Evolutionary conservation across 1,284 basidiomycete species (phyloP).

Genomic region (Fistulina hepatica): DNA sequence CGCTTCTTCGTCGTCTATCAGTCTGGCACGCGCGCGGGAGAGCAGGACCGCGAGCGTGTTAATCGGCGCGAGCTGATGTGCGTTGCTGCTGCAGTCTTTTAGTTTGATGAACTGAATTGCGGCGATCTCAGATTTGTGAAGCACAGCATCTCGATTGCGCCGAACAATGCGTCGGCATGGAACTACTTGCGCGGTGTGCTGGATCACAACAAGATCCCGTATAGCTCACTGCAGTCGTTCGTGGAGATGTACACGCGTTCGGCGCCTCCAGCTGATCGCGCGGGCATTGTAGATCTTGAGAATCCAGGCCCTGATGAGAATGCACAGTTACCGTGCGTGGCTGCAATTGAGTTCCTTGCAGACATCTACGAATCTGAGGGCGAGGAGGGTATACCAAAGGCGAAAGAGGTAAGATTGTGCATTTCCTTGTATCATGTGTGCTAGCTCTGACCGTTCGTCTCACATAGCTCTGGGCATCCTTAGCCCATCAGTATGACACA

Average conservation of each 20-base stretch:
- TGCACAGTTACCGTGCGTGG: slow-evolving; percentile 63
- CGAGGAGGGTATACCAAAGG: slow-evolving; percentile 34
- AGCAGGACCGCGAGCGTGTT: slow-evolving; percentile 46
- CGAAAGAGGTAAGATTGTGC: slow-evolving; percentile 35
- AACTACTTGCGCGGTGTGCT: slow-evolving; percentile 83
- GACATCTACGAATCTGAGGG: slow-evolving; percentile 61
- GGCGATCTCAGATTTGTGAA: slow-evolving; percentile 41
- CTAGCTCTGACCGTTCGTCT: too few relatives aligned
- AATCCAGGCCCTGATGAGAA: slow-evolving; percentile 56
- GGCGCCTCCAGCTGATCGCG: slow-evolving; percentile 21
- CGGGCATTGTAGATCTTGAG: slow-evolving; percentile 57
- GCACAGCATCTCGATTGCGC: slow-evolving; percentile 72
- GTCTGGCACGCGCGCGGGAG: slow-evolving; percentile 46
- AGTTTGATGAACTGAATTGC: neutral
- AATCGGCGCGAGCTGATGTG: slow-evolving; percentile 63
- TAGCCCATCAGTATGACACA: too few relatives aligned
- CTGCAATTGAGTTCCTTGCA: slow-evolving; percentile 80
- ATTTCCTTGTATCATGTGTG: too few relatives aligned
- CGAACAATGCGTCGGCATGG: slow-evolving; percentile 90
- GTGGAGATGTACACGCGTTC: slow-evolving; percentile 51
- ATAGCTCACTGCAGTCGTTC: slow-evolving; percentile 45
- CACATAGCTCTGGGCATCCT: too few relatives aligned
- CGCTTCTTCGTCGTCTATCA: slow-evolving; percentile 88
- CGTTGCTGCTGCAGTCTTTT: slow-evolving; percentile 22
- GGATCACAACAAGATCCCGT: slow-evolving; percentile 46